Evolutionary conservation across 441 rosid genomes (phyloP), one percentile per base, ranked within the genome.

Genomic region (Isatis lusitanica): DNA sequence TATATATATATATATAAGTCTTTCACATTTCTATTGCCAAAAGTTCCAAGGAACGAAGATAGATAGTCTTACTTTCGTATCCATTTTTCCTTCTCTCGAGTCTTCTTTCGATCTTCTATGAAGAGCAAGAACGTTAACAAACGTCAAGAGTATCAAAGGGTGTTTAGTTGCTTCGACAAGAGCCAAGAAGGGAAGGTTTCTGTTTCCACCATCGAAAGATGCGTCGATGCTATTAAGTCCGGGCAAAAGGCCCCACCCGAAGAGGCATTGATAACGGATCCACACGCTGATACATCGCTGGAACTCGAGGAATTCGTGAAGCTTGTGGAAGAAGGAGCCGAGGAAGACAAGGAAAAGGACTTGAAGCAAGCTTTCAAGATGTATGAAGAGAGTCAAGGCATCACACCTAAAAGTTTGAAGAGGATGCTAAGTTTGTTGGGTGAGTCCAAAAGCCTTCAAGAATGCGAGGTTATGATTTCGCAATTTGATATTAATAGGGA

Each of bases 401-500:
- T 93, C 50, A 89, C 97, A 2, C 90, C 95, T 4, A 77, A 65
- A 66, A 83, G 87, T 78, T 76, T 90, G 81, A 84, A 78, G 83
- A 76, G 76, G 74, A 88, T 88, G 96, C 85, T 90, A 3, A 80
- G 84, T 33, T 83, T 80, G 39, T 79, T 88, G 59, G 90, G 93
- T 1, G 91, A 87, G 55, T 70, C 85, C 0, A 87, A 74, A 66
- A 83, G 76, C 8, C 52, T 78, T 33, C 75, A 80, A 2, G 88
- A 89, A 1, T 93, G 97, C 24, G 66, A 78, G 74, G 52, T 74
- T 48, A 91, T 91, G 98, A 86, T 90, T 51, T 36, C 65, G 1
- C 76, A 69, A 16, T 90, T 87, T 67, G 98, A 92, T 80, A 77
- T 79, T 40, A 80, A 92, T 31, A 87, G 88, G 13, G 97, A 93